These are phyloP conservation scores for Penicillium corylophilum DNA, from an alignment of 2,329 filamentous ascomycete species.

Conservation along the genomic window DNA sequence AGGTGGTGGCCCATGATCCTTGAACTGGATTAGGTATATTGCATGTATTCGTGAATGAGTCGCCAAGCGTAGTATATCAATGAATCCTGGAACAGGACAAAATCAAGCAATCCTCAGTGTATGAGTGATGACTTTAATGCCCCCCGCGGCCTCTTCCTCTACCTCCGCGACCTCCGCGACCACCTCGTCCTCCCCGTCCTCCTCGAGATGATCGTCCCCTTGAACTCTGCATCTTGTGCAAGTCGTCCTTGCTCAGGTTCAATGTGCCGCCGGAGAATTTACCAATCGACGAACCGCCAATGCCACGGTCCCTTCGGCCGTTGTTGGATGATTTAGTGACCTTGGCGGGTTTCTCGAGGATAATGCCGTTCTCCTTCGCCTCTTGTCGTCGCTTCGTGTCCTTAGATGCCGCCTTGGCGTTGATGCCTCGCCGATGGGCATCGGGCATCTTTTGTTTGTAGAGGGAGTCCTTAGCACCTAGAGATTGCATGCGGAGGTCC, in stretches of 20 bases:
- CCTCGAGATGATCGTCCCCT: conserved; percentile 1
- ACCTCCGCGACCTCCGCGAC: background rate
- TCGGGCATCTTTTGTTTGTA: conserved; percentile 85
- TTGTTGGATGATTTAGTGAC: conserved; percentile 28
- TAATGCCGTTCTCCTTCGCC: conserved; percentile 85
- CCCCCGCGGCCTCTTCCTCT: background rate
- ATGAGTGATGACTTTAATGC: background rate
- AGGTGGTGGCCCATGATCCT: conserved; percentile 51
- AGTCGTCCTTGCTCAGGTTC: conserved; percentile 73
- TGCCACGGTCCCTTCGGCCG: conserved; percentile 57
- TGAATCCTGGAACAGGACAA: background rate
- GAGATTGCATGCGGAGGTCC: conserved; percentile 76
- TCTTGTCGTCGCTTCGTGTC: conserved; percentile 73
- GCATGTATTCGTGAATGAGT: conserved; percentile 1
- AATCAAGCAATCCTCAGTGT: background rate
- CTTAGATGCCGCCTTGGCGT: conserved; percentile 60
- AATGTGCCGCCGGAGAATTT: conserved; percentile 77
- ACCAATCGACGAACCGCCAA: conserved; percentile 77
- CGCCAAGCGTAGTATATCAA: background rate
- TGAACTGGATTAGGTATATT: background rate
- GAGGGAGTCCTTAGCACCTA: conserved; percentile 75
- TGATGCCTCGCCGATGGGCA: conserved; percentile 80
- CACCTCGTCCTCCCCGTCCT: background rate
- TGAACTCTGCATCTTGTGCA: conserved; percentile 39
- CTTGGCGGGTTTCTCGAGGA: conserved; percentile 66